Base-by-base conservation (phyloP, 371 early-diverging fungal genomes). In the Sporodiniella umbellata region DNA sequence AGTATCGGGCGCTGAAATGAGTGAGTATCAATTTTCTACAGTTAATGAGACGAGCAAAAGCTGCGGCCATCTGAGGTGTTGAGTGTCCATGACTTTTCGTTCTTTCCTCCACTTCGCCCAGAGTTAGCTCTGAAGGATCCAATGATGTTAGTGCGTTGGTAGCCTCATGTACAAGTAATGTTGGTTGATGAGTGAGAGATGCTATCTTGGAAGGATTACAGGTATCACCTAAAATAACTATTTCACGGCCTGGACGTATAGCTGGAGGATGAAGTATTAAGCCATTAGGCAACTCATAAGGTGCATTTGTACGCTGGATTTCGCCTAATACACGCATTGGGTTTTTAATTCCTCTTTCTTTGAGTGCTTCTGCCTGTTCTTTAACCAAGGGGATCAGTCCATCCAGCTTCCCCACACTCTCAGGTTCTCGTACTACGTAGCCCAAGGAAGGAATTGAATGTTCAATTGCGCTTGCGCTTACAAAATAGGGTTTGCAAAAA, bases 61-160 rank as follows among this genome's bases (percentile, higher is more conserved):
- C 33, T 1, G 68, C 85, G 6, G 85, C 85, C 79, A 85, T 81
- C 48, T 81, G 73, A 8, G 85, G 85, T 3, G 81, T 85, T 0
- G 83, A 83, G 51, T 85, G 85, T 0, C 85, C 85, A 51, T 81
- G 80, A 0, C 54, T 52, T 8, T 54, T 47, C 11, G 81, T 67
- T 5, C 66, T 42, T 23, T 62, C 54, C n/a, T 66, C 57, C 0
- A 76, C 72, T 19, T 66, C 47, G 33, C 64, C 64, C 4, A 61
- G 55, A 24, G 64, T 64, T 1, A 50, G 44, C 3, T 42, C 42
- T 14, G 37, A 26, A 21, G 26, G 18, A 45, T 66, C 72, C 14
- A 79, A 40, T 19, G 60, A 53, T 1, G 77, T 77, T 33, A 70
- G 25, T 6, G 83, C 76, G 52, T 84, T 84, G 1, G 85, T 85